Evolutionary conservation across 75 land plant species (phyloP), one percentile per base, ranked within the genome.

Genomic region (Cupressus sempervirens): DNA sequence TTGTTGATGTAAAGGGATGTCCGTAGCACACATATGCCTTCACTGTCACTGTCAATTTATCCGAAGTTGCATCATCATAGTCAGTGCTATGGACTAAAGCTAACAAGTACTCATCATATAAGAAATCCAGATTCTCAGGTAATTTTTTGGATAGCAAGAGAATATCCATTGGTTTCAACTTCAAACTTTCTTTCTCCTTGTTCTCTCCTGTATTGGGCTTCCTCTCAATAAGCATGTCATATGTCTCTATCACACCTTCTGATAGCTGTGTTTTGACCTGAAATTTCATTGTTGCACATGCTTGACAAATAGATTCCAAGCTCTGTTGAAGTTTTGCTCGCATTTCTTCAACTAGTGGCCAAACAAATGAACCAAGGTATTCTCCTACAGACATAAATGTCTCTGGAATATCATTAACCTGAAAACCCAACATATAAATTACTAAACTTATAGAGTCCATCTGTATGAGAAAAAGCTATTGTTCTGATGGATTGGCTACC

Each of bases 101-200:
- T 34, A 76, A 36, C 45, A 76, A 15, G 41, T 38, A 38, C 18
- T 76, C 79, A 65, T 65, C 68, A 38, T 38, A 15, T 7, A 38
- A 20, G 41, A 38, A 35, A 34, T 76, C 50, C 43, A 58, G 50
- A n/a, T 77, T 80, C 52, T 86, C 84, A 29, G 91, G 89, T 52
- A 83, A 83, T 14, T 62, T 74, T 74, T 81, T 62, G 30, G 88
- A 85, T 29, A 93, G 79, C 34, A 92, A 30, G 41, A 91, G 80
- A 81, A 93, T 14, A 83, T 88, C 92, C 15, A 88, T 90, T 53
- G 83, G 80, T 84, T 84, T 80, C 1, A 82, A 36, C 23, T 15
- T 76, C 20, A 76, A 36, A 38, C 13, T 50, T 13, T 9, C 20
- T 38, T 38, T 11, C 23, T 76, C 43, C 36, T 38, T 34, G 20